Evolutionary conservation across 2,329 filamentous ascomycete species (phyloP).

Genomic region (Paecilomyces formosus): DNA sequence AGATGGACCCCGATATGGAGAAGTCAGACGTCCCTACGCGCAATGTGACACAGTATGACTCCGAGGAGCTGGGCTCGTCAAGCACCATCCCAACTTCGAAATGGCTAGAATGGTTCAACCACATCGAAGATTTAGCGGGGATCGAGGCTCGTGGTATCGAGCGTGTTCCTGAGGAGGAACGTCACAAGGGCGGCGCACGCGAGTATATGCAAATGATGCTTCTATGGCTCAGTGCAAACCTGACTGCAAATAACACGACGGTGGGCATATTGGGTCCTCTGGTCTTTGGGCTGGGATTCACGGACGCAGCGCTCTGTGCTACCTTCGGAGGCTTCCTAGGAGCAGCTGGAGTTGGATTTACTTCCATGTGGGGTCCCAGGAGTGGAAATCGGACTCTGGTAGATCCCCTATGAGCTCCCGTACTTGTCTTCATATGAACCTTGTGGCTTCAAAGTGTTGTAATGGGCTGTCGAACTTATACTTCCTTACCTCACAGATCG

Average conservation of each 20-base stretch:
- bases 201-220: conserved; percentile 18
- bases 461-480: conserved; percentile 5
- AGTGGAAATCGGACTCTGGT: conserved; percentile 39
- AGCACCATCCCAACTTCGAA: neutral
- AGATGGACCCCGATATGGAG: neutral
- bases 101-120: neutral
- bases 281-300: conserved; percentile 31
- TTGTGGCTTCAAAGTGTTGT: neutral
- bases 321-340: conserved; percentile 31
- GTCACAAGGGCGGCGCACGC: conserved; percentile 1
- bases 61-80: neutral
- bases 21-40: neutral
- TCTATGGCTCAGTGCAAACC: conserved; percentile 33
- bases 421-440: neutral
- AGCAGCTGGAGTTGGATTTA: conserved; percentile 28
- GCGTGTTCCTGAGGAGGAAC: conserved; percentile 6
- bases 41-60: neutral
- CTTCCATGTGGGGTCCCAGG: conserved; percentile 33
- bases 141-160: conserved; percentile 8
- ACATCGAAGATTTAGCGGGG: neutral
- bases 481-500: conserved; percentile 19
- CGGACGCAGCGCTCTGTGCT: conserved; percentile 31
- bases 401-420: conserved; percentile 1
- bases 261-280: conserved; percentile 36
- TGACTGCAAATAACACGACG: conserved; percentile 34